phyloP scores from a whole-genome alignment of 495 filamentous ascomycete species.

The Apodospora peruviana region DNA sequence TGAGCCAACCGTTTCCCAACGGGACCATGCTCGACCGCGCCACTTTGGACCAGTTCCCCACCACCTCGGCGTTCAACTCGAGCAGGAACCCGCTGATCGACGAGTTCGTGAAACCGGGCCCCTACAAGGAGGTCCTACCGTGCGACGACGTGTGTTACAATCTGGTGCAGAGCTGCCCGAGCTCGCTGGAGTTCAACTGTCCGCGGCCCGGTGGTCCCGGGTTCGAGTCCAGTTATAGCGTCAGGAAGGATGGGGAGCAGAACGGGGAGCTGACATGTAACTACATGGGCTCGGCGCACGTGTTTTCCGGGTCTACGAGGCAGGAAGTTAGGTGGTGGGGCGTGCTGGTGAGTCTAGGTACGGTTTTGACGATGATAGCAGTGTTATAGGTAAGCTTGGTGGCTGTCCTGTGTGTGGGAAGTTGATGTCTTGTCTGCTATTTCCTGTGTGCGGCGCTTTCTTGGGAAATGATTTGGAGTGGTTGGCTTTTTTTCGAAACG shows the following conservation, averaged over 20 bases:
- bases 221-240: constrained; percentile 63
- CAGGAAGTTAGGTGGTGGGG: constrained; percentile 11
- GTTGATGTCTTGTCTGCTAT: no score
- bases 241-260: constrained; percentile 20
- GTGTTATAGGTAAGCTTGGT: constrained; percentile 3
- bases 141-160: constrained; percentile 79
- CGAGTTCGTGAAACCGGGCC: constrained; percentile 64
- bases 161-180: constrained; percentile 77
- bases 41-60: constrained; percentile 11
- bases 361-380: constrained; percentile 6
- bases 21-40: constrained; percentile 42
- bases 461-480: not conserved
- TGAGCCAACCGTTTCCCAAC: constrained; percentile 63
- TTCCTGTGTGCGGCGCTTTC: no score
- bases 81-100: constrained; percentile 74
- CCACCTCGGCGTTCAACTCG: constrained; percentile 31
- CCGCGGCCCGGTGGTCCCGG: constrained; percentile 49
- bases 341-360: not conserved
- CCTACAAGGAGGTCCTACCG: constrained; percentile 89
- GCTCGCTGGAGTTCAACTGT: constrained; percentile 72
- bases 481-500: not conserved
- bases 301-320: constrained; percentile 17
- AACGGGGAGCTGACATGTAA: constrained; percentile 35
- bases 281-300: constrained; percentile 39
- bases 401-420: not conserved